These are phyloP conservation scores for Henckelia pumila DNA, from an alignment of 257 asterid species.

Conservation along the genomic window DNA sequence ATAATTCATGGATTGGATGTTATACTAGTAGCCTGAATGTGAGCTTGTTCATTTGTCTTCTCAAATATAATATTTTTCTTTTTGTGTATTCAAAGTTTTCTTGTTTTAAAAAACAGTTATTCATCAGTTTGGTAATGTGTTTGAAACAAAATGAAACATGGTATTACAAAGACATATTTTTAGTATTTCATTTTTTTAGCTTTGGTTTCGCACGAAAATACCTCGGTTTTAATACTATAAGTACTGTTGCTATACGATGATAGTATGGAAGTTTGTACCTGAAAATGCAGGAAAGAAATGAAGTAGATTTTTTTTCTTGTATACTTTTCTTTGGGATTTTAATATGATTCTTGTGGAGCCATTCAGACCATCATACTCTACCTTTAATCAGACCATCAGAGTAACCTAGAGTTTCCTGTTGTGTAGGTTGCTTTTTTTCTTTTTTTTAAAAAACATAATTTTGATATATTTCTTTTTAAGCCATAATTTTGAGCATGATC, in stretches of 20 bases:
- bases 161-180: neutral
- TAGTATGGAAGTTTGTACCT: neutral
- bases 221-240: neutral
- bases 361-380: too few species aligned
- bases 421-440: neutral
- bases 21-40: neutral
- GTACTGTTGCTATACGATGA: neutral
- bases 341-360: too few species aligned
- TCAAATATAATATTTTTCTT: neutral
- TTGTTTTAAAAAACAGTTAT: neutral
- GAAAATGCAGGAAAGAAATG: neutral
- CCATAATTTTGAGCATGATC: neutral
- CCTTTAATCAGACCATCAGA: too few species aligned
- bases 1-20: neutral
- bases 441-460: too few species aligned
- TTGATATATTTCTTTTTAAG: neutral
- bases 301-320: too few species aligned
- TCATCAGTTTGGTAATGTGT: neutral
- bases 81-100: neutral
- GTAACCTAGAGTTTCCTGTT: neutral
- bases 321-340: too few species aligned
- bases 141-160: neutral
- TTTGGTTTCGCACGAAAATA: neutral
- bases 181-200: too few species aligned
- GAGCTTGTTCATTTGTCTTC: neutral